phyloP scores from a whole-genome alignment of 2,329 filamentous ascomycete genomes.

The Colletotrichum camelliae region DNA sequence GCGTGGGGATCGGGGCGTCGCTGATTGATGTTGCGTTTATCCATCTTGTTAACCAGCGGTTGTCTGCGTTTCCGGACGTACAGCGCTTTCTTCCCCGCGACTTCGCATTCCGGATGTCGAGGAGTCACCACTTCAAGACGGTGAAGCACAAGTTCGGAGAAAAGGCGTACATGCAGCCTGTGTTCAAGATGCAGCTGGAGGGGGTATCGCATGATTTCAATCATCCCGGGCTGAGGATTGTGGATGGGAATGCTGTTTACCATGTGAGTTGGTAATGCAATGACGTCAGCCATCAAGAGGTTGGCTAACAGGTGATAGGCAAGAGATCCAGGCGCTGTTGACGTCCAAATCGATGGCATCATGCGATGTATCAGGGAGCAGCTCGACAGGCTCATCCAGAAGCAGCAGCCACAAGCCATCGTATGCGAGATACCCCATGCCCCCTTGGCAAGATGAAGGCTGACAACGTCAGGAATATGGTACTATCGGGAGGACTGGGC shows the following conservation, averaged over 20 bases:
- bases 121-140: conserved; percentile 42
- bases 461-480: conserved; percentile 38
- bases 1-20: conserved; percentile 50
- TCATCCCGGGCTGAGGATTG: conserved; percentile 41
- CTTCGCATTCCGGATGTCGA: conserved; percentile 40
- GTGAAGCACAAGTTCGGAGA: conserved; percentile 50
- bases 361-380: conserved; percentile 43
- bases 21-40: conserved; percentile 51
- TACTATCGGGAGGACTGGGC: conserved; percentile 50
- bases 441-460: conserved; percentile 6
- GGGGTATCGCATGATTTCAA: conserved; percentile 45
- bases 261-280: conserved; percentile 31
- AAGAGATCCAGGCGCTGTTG: neutral
- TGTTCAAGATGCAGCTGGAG: conserved; percentile 48
- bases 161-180: conserved; percentile 42
- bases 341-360: conserved; percentile 42
- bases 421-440: conserved; percentile 28
- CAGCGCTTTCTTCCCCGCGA: conserved; percentile 38
- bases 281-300: neutral
- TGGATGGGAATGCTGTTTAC: conserved; percentile 45
- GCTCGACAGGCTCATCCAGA: conserved; percentile 41
- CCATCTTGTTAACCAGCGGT: conserved; percentile 40
- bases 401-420: conserved; percentile 36
- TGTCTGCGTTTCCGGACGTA: conserved; percentile 40
- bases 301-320: neutral